Percentiles rank a stretch among this genome's conserved stretches.
These are phyloP conservation scores for Cryptococcus wingfieldii DNA, from an alignment of 1,284 basidiomycete species.

Conservation along the genomic window DNA sequence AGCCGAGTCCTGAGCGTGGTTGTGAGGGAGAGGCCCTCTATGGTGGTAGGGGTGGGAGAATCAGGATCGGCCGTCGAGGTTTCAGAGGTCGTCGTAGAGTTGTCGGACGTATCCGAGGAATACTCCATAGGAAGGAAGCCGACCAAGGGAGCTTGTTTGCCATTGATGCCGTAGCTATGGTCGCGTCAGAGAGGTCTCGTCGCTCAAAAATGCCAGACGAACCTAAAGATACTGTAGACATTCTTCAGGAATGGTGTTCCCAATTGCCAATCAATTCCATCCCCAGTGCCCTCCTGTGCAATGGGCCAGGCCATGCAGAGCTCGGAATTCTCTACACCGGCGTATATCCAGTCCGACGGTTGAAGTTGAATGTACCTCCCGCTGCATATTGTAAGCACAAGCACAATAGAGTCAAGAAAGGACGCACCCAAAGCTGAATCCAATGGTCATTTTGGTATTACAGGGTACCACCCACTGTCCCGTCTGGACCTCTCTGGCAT, in stretches of 20 bases:
- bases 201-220: not conserved
- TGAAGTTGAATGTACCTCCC: conserved; percentile 61
- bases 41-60: conserved; percentile 23
- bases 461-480: conserved; percentile 84
- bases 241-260: conserved; percentile 74
- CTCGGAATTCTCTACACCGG: conserved; percentile 61
- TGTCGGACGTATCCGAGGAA: conserved; percentile 1
- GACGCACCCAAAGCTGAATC: conserved; percentile 62
- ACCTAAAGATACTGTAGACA: conserved; percentile 80
- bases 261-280: conserved; percentile 85
- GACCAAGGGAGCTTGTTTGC: conserved; percentile 37
- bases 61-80: conserved; percentile 13
- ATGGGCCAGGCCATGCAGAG: conserved; percentile 79
- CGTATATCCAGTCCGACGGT: conserved; percentile 78
- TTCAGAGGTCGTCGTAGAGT: not conserved
- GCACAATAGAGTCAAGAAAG: not conserved
- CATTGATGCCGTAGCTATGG: conserved; percentile 38
- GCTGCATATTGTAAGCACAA: conserved; percentile 42
- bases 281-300: conserved; percentile 60
- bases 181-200: not conserved
- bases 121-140: conserved; percentile 39
- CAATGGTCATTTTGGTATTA: conserved; percentile 60
- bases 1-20: conserved; percentile 65
- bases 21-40: conserved; percentile 54
- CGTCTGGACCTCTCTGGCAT: conserved; percentile 61